Evolutionary conservation across 106 monocot genomes (phyloP).

Genomic region (Posidonia australis): DNA sequence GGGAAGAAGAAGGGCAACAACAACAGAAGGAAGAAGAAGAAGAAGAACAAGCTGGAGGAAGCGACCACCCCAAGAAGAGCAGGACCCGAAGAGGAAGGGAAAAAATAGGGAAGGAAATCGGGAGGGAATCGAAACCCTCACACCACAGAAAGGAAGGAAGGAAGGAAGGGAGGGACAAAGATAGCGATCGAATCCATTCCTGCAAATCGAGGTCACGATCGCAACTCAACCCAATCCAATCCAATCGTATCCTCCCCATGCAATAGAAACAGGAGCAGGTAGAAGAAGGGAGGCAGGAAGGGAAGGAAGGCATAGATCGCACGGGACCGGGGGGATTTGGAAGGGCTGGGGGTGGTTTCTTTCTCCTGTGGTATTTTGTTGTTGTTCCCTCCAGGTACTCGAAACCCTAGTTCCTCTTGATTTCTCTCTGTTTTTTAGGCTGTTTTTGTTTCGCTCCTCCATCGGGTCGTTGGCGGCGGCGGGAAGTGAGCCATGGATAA

Average conservation of each 20-base stretch:
- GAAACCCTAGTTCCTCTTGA: slow-evolving; percentile 10
- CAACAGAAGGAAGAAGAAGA: background rate
- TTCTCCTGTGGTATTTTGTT: background rate
- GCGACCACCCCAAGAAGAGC: no score
- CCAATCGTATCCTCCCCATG: background rate
- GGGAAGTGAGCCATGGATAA: background rate
- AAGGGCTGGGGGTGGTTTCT: background rate
- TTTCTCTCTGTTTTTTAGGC: slow-evolving; percentile 6
- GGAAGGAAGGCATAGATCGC: background rate
- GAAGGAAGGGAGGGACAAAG: background rate
- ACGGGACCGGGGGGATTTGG: background rate
- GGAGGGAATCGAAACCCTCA: background rate
- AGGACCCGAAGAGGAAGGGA: background rate
- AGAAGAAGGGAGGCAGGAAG: background rate
- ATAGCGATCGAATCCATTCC: background rate
- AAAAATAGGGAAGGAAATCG: background rate
- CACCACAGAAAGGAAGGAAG: background rate
- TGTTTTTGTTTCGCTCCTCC: slow-evolving; percentile 9
- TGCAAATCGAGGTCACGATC: background rate
- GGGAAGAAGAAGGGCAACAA: background rate
- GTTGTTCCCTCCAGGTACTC: background rate
- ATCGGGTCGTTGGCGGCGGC: background rate
- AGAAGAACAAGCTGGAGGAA: background rate
- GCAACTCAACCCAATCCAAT: no score
- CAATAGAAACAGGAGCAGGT: background rate